Base-by-base conservation (phyloP, 345 rosid genomes). In the Boechera divaricarpa region DNA sequence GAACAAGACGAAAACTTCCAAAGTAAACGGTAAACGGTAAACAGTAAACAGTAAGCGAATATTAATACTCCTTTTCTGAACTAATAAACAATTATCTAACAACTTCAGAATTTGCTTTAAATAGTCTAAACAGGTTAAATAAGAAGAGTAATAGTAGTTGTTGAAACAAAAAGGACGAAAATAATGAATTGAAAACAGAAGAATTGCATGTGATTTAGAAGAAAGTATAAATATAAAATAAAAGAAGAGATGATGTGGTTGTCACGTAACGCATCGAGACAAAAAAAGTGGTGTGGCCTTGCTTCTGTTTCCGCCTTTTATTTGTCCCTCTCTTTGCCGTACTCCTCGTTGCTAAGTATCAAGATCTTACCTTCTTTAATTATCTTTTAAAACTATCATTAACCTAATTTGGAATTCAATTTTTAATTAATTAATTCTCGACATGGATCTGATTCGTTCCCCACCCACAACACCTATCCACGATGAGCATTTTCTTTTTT, bases 261-360 rank as follows among this genome's bases (percentile, higher is more conserved):
- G 77, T 78, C 81, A 78, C 81, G 81, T 57, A 78, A 78, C 77
- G 81, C 56, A 77, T 77, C 72, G 41, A 71, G 76, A 71, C 77
- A 77, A 70, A 10, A 15, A 12, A 41, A 39, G 51, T 42, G 47
- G 59, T 44, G 76, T 70, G 70, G 66, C 66, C 79, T 33, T 48
- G 2, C 48, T 48, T 41, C 26, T 76, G 29, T 52, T 56, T 24
- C 13, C 36, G 11, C 67, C 42, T 49, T 75, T 51, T 33, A 67
- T 68, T 68, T 76, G 80, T 77, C 80, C 66, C 66, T 70, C 63
- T 70, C 60, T 12, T 63, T 70, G 67, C 76, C 80, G 80, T 65
- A 72, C 62, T 65, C 31, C 61, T 77, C 7, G 67, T 45, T 77
- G 67, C 62, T 63, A 77, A 77, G 72, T 71, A 77, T 71, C 76